These are phyloP conservation scores for Wilcoxina mikolae DNA, from an alignment of 495 filamentous ascomycete genomes.

Conservation along the genomic window DNA sequence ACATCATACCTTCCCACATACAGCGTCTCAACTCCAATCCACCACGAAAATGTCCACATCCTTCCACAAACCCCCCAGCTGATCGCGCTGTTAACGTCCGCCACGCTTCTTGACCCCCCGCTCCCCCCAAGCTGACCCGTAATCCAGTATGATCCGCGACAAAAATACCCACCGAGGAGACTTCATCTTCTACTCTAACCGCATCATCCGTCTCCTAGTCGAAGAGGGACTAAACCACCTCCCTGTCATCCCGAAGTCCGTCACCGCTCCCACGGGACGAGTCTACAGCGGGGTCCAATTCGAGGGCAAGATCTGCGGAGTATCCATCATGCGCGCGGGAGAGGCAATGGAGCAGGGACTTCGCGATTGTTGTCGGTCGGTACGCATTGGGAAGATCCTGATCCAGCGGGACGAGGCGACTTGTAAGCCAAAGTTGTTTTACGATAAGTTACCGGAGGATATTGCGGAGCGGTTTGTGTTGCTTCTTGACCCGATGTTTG, in stretches of 20 bases:
- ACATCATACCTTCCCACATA: not conserved
- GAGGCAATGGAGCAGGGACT: conserved; percentile 98
- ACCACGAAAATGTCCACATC: conserved; percentile 74
- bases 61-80: conserved; percentile 89
- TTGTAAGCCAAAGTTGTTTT: conserved; percentile 77
- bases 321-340: conserved; percentile 94
- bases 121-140: conserved; percentile 7
- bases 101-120: conserved; percentile 16
- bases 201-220: conserved; percentile 93
- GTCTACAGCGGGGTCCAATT: conserved; percentile 87
- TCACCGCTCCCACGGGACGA: conserved; percentile 70
- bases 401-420: conserved; percentile 97
- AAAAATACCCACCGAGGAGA: conserved; percentile 76
- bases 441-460: conserved; percentile 90
- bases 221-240: conserved; percentile 97
- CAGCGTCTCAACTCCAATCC: conserved; percentile 73
- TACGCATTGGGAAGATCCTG: conserved; percentile 93
- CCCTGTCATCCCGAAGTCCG: conserved; percentile 69
- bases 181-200: conserved; percentile 98
- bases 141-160: conserved; percentile 81
- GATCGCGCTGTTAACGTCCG: conserved; percentile 92
- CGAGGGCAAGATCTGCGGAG: conserved; percentile 94
- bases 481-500: conserved; percentile 96
- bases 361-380: conserved; percentile 88
- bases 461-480: conserved; percentile 86